Conservation (phyloP, 176 grass and related monocot genomes). For the Urochloa ruziziensis region DNA sequence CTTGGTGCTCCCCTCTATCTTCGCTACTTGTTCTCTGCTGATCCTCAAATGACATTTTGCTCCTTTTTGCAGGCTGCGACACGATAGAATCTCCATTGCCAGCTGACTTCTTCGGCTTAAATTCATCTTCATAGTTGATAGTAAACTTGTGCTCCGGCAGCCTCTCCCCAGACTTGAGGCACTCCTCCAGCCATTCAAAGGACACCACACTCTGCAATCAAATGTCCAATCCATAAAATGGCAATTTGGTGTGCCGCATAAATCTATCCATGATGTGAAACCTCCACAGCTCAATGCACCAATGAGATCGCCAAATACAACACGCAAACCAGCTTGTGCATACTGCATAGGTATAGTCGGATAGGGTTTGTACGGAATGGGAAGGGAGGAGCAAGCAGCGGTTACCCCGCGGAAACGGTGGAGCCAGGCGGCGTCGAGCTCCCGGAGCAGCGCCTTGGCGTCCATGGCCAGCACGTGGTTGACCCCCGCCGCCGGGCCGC, state of each 20-base stretch:
- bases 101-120: constrained; percentile 26
- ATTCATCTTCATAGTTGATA: constrained; percentile 53
- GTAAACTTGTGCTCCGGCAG: constrained; percentile 49
- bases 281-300: neutral
- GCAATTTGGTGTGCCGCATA: neutral
- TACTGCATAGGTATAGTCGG: neutral
- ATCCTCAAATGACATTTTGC: constrained; percentile 32
- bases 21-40: neutral
- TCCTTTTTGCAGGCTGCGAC: constrained; percentile 30
- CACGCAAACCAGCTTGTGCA: neutral
- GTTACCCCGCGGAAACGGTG: constrained; percentile 63
- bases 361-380: neutral
- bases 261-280: neutral
- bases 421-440: constrained; percentile 52
- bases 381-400: neutral
- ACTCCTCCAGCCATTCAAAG: constrained; percentile 76
- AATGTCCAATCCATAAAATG: neutral
- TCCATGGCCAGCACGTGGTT: constrained; percentile 72
- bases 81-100: constrained; percentile 4
- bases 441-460: constrained; percentile 52
- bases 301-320: constrained; percentile 1
- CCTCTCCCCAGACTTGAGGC: constrained; percentile 68
- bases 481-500: constrained; percentile 32
- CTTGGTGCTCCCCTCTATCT: constrained; percentile 1
- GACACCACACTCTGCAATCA: constrained; percentile 49